phyloP scores from a whole-genome alignment of 768 basidiomycete genomes.

The Obba rivulosa region DNA sequence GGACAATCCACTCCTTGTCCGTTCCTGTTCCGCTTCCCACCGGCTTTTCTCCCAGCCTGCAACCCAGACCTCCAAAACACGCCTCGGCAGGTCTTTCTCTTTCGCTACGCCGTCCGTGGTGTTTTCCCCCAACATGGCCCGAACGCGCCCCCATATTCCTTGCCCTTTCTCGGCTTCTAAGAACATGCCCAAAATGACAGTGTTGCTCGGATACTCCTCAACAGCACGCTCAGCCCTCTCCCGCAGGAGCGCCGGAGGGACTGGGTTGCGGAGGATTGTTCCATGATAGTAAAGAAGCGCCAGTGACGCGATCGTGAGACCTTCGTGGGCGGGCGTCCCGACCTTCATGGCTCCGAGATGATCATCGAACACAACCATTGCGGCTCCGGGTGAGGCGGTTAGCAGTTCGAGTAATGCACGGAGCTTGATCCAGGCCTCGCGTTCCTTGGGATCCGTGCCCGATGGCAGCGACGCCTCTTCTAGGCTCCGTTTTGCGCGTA shows the following conservation, averaged over 20 bases:
- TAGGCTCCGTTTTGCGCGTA: conserved; percentile 60
- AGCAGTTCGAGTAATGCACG: conserved; percentile 62
- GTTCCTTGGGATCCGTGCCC: conserved; percentile 42
- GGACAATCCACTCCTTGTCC: conserved; percentile 58
- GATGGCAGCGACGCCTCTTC: conserved; percentile 37
- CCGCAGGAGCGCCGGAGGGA: conserved; percentile 53
- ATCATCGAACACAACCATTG: conserved; percentile 34
- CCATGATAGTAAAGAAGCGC: conserved; percentile 59
- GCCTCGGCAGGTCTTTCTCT: conserved; percentile 53
- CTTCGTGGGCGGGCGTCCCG: conserved; percentile 38
- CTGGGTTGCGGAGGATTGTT: conserved; percentile 46
- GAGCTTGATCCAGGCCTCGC: conserved; percentile 61
- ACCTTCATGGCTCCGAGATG: conserved; percentile 20
- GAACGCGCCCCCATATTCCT: conserved; percentile 72
- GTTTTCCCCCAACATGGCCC: conserved; percentile 47
- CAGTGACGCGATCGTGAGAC: conserved; percentile 49
- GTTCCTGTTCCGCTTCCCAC: conserved; percentile 67
- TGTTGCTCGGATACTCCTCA: conserved; percentile 61
- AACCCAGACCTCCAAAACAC: conserved; percentile 71
- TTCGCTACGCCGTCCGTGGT: conserved; percentile 27
- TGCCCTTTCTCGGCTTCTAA: conserved; percentile 74
- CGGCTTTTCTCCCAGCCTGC: conserved; percentile 72
- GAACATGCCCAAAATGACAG: conserved; percentile 66
- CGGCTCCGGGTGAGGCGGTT: conserved; percentile 36
- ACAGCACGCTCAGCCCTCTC: conserved; percentile 52